These are phyloP conservation scores for Jaltomata sinuosa DNA, from an alignment of 257 asterid species.

Conservation along the genomic window DNA sequence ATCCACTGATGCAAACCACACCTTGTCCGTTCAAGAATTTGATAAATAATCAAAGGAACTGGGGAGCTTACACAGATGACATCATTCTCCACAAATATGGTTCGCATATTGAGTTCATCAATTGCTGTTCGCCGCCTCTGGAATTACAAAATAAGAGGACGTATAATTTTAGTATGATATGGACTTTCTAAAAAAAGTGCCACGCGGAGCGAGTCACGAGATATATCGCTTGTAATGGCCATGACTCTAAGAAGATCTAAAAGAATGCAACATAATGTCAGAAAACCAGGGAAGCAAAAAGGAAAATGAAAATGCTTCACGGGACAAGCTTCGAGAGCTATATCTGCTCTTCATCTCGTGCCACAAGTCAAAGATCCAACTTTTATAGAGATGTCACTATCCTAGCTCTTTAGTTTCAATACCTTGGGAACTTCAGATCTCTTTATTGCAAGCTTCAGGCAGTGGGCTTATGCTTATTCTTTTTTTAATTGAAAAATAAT, in stretches of 20 bases:
- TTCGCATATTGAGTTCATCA: conserved; percentile 95
- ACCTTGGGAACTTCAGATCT: background rate
- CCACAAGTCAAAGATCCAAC: background rate
- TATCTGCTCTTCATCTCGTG: background rate
- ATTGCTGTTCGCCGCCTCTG: conserved; percentile 95
- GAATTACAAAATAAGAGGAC: background rate
- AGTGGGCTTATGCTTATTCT: background rate
- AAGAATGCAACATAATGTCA: background rate
- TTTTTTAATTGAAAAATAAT: background rate
- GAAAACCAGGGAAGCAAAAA: background rate
- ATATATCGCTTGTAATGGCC: no score
- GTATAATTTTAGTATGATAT: background rate
- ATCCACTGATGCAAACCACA: background rate
- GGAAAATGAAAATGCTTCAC: background rate
- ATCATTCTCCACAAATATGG: conserved; percentile 83
- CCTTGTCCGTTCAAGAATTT: background rate
- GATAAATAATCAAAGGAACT: background rate
- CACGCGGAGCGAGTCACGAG: no score
- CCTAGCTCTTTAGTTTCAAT: background rate
- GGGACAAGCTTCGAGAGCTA: background rate
- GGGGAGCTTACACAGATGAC: conserved; percentile 73
- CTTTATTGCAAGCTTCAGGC: background rate
- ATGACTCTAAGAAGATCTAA: background rate
- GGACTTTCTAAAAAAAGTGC: no score
- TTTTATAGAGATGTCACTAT: background rate